Evolutionary conservation across 768 basidiomycete species (phyloP), one percentile per base, ranked within the genome.

Genomic region (Tulasnella sp.): DNA sequence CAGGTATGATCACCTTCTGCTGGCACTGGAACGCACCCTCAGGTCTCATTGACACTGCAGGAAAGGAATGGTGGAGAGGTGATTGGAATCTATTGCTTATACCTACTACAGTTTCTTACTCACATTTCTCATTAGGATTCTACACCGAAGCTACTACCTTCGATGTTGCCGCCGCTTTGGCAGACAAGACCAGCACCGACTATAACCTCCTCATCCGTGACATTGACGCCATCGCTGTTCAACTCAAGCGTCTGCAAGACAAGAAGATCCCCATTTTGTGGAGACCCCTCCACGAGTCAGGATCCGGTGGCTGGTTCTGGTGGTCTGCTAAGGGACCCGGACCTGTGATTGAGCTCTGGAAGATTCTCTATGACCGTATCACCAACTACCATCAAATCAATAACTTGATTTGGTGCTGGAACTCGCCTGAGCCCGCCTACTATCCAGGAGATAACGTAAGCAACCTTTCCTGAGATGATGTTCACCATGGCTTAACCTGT

Each of bases 21-120:
- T 55, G 54, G 54, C 54, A 55, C 45, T 52, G 54, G 54, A 55
- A 55, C 22, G 54, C 54, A 24, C 54, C 54, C 0, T 34, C 40
- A 10, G 54, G 37, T 28, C 35, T 52, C 28, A 52, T 55, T 16
- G 49, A 54, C 35, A 5, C n/a, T 27, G 28, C 22, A 2, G 53
- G 45, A 13, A 20, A 49, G 12, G 35, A 49, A n/a, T 49, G 48
- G 33, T 49, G 48, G 48, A 34, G 37, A 24, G 37, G 48, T 37
- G 29, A 5, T 25, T 15, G 10, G 25, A 22, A 6, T 3, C 19
- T 5, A 3, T 15, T 49, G 20, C 16, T 49, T 24, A 6, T 5
- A 7, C 13, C 15, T 4, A 20, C n/a, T 25, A 25, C 37, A 27
- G n/a, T 24, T 39, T 24, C 16, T 25, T 13, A 39, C 13, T 16